Percentiles rank a stretch among this genome's conserved stretches.
These are phyloP conservation scores for Neopestalotiopsis clavispora DNA, from an alignment of 2,329 filamentous ascomycete genomes.

Conservation along the genomic window DNA sequence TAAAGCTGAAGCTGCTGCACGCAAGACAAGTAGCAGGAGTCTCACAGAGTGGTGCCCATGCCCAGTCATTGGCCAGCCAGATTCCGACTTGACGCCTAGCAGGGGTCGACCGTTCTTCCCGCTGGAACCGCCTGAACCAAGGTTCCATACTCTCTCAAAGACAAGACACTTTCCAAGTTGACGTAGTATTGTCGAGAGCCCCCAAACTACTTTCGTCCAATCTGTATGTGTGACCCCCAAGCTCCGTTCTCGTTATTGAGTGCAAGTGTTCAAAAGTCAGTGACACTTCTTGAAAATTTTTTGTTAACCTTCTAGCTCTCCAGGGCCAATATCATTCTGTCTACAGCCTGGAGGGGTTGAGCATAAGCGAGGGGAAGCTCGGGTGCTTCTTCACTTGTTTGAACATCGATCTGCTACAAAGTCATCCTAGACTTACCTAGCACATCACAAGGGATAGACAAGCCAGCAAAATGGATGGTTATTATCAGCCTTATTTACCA, in stretches of 20 bases:
- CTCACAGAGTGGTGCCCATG: neutral
- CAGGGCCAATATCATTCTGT: neutral
- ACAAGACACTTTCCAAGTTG: neutral
- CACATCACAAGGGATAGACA: conserved; percentile 14
- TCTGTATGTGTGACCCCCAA: neutral
- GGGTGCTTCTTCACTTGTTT: neutral
- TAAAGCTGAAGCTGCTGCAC: neutral
- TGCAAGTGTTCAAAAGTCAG: neutral
- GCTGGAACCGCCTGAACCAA: conserved; percentile 9
- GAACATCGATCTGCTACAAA: conserved; percentile 5
- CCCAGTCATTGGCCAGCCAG: conserved; percentile 3
- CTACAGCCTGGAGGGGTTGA: neutral
- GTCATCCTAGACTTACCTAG: conserved; percentile 11
- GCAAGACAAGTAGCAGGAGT: neutral
- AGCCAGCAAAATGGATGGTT: conserved; percentile 53
- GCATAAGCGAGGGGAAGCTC: neutral
- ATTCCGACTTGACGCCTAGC: conserved; percentile 12
- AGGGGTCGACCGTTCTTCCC: conserved; percentile 9
- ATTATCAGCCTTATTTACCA: conserved; percentile 58
- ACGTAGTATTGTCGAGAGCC: neutral
- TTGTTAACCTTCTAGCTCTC: neutral
- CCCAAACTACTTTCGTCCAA: conserved; percentile 1
- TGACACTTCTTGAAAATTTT: neutral
- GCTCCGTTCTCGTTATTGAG: neutral
- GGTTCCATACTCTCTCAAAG: neutral